These are phyloP conservation scores for Suhomyces yuchorum DNA, from an alignment of 1,139 yeast species.

Conservation along the genomic window DNA sequence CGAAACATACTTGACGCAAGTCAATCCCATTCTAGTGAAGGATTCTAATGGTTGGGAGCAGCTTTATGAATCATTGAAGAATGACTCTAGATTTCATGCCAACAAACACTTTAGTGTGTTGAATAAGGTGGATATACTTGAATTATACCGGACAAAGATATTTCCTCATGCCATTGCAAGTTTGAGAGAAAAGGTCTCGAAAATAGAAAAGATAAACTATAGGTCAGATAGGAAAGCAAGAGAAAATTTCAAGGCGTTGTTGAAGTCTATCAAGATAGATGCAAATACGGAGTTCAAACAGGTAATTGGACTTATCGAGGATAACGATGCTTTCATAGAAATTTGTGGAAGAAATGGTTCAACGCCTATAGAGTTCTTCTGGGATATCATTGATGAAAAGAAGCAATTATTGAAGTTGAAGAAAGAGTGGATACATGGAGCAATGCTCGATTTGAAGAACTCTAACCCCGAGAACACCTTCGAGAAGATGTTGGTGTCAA, in stretches of 20 bases:
- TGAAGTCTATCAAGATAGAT: slow-evolving; percentile 45
- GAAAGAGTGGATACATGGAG: slow-evolving; percentile 59
- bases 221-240: slow-evolving; percentile 68
- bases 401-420: slow-evolving; percentile 57
- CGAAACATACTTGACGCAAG: slow-evolving; percentile 46
- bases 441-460: slow-evolving; percentile 39
- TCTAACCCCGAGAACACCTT: slow-evolving; percentile 18
- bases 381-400: slow-evolving; percentile 73
- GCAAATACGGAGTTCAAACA: slow-evolving; percentile 65
- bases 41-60: slow-evolving; percentile 48
- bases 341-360: slow-evolving; percentile 82
- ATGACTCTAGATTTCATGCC: slow-evolving; percentile 57
- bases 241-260: slow-evolving; percentile 52
- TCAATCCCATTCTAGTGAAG: slow-evolving; percentile 34
- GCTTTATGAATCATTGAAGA: slow-evolving; percentile 39
- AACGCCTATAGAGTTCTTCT: slow-evolving; percentile 71
- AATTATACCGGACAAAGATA: slow-evolving; percentile 53
- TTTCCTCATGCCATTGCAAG: slow-evolving; percentile 38
- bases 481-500: slow-evolving; percentile 20
- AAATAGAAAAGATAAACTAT: slow-evolving; percentile 42
- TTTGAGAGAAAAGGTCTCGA: slow-evolving; percentile 39
- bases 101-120: slow-evolving; percentile 59
- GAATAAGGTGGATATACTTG: slow-evolving; percentile 60
- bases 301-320: slow-evolving; percentile 52
- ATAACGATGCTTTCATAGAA: slow-evolving; percentile 59